phyloP scores from a whole-genome alignment of 345 rosid genomes.

The Dimocarpus longan region DNA sequence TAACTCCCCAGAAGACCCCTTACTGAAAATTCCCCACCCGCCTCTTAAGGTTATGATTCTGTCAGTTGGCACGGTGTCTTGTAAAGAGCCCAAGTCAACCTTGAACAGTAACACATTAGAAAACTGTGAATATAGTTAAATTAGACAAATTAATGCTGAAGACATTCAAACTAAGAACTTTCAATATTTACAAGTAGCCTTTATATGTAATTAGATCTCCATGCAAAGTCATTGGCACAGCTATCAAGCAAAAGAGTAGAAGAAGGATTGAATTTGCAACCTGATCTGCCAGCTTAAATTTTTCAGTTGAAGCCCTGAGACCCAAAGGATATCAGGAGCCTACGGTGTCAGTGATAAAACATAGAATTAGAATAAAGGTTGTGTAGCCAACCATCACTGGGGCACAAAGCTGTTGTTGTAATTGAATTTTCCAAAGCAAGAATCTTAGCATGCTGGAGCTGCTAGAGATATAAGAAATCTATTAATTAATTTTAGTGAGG shows the following conservation, averaged over 20 bases:
- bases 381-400: background rate
- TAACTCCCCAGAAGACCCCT: slow-evolving; percentile 80
- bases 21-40: slow-evolving; percentile 78
- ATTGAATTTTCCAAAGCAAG: background rate
- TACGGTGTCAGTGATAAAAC: background rate
- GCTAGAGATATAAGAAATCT: background rate
- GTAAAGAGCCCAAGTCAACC: slow-evolving; percentile 80
- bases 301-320: background rate
- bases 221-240: background rate
- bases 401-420: background rate
- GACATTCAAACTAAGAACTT: background rate
- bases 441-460: background rate
- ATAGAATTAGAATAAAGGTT: background rate
- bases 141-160: background rate
- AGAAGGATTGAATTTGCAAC: background rate
- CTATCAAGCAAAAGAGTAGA: background rate
- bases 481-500: background rate
- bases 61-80: slow-evolving; percentile 96
- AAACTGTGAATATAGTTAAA: slow-evolving; percentile 18
- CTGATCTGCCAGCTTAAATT: background rate
- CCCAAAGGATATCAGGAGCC: background rate
- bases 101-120: slow-evolving; percentile 36
- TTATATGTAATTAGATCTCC: slow-evolving; percentile 11
- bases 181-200: background rate
- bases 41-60: slow-evolving; percentile 69